Base-by-base conservation (phyloP, 2,329 filamentous ascomycete species). In the Fusarium sp. region DNA sequence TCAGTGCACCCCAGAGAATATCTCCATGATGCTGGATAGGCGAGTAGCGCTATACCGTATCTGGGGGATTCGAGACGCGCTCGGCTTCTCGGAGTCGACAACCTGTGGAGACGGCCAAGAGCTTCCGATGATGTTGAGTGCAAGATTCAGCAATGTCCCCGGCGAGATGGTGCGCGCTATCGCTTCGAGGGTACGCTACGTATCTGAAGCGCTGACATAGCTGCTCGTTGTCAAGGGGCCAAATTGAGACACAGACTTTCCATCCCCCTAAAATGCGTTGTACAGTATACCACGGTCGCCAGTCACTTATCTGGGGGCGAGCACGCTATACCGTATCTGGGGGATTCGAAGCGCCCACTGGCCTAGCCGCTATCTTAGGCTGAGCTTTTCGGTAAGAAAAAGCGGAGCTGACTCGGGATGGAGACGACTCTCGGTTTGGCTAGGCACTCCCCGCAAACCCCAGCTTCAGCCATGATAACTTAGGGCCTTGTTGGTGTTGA, bases 21-120 rank as follows among this genome's bases (percentile, higher is more conserved):
- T n/a, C 7, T 16, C 18, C 50, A 35, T 33, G 29, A 31, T 31
- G 29, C 29, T 31, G 29, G 29, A 33, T 16, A 31, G 36, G 13
- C 13, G 25, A 29, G 16, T 20, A 25, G 27, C 56, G 33, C 64
- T 45, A 61, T 61, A 40, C 64, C 35, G 20, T n/a, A 62, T 31
- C n/a, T 27, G 45, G 56, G 56, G 45, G 42, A 61, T 66, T 66
- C 57, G 22, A 66, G 16, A n/a, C 64, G 64, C 52, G 27, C 36
- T 22, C 29, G 27, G 25, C 25, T 33, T 27, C 25, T 60, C 29
- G 42, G 42, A 47, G 14, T 47, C 40, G 36, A 40, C 2, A 45
- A 22, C 57, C 16, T 11, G 27, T 16, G 25, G 13, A 16, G 18
- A 18, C n/a, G 14, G n/a, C 38, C 8, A 42, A 45, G 40, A 27